phyloP scores from a whole-genome alignment of 345 rosid species.

The Nasturtium officinale region DNA sequence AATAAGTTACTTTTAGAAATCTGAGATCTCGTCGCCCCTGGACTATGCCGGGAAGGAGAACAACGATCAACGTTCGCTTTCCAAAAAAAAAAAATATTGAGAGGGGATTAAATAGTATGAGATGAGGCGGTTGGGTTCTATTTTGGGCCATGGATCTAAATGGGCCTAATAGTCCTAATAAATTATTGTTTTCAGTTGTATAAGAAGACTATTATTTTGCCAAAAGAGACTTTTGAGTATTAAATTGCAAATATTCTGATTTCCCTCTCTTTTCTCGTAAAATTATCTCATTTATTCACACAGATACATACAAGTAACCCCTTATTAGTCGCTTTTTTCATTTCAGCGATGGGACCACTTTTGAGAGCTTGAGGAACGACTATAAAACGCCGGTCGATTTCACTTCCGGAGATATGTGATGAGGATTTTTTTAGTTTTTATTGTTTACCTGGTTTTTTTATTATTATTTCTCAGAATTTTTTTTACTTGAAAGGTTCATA shows the following conservation, averaged over 20 bases:
- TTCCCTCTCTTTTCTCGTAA: constrained; percentile 28
- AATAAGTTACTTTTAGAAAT: not conserved
- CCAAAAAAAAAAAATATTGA: too few relatives aligned
- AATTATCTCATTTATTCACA: not conserved
- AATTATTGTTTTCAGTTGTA: too few relatives aligned
- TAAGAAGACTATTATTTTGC: not conserved
- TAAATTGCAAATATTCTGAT: constrained; percentile 9
- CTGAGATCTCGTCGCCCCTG: constrained; percentile 2
- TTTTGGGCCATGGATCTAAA: not conserved
- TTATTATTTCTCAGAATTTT: not conserved
- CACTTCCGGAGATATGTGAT: not conserved
- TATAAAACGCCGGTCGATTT: not conserved
- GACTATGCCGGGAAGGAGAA: not conserved
- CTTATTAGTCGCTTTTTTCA: not conserved
- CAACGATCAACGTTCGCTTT: not conserved
- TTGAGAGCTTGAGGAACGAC: constrained; percentile 1
- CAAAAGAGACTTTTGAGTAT: not conserved
- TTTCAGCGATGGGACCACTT: not conserved
- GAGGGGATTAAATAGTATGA: not conserved
- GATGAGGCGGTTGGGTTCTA: not conserved
- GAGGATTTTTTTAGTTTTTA: not conserved
- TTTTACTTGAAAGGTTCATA: not conserved
- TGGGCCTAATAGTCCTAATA: too few relatives aligned
- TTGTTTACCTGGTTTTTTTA: not conserved
- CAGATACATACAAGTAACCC: constrained; percentile 17